phyloP scores from a whole-genome alignment of 305 asterid species.

The Caryopteris hybrid region DNA sequence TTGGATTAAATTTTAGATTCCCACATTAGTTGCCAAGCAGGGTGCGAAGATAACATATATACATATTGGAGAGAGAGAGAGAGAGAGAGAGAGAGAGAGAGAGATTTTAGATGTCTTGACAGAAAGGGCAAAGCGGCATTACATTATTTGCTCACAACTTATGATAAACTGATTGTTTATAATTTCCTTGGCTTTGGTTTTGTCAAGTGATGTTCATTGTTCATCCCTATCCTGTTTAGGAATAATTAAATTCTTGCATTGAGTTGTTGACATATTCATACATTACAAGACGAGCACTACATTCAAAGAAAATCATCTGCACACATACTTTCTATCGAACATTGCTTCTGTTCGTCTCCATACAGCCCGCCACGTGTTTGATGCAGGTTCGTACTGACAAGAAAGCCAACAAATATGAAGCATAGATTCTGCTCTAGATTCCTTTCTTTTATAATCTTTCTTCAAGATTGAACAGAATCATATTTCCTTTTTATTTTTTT shows the following conservation, averaged over 20 bases:
- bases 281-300: constrained; percentile 2
- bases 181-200: constrained; percentile 30
- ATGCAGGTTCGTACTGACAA: background rate
- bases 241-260: constrained; percentile 22
- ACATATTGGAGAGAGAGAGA: background rate
- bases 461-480: background rate
- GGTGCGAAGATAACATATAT: no score
- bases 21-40: no score
- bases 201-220: constrained; percentile 20
- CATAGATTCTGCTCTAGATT: background rate
- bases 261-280: constrained; percentile 36
- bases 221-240: constrained; percentile 47
- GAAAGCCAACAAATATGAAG: background rate
- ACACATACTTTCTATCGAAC: background rate
- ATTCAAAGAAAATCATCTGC: background rate
- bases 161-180: background rate
- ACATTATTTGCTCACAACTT: constrained; percentile 2
- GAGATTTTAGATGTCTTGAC: background rate
- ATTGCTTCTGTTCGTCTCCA: background rate
- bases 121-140: constrained; percentile 22
- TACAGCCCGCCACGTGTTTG: constrained; percentile 3
- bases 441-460: background rate
- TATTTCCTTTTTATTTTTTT: no score
- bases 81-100: background rate
- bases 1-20: no score